These are phyloP conservation scores for Metschnikowia noctiluminum DNA, from an alignment of 805 yeast species.

Conservation along the genomic window DNA sequence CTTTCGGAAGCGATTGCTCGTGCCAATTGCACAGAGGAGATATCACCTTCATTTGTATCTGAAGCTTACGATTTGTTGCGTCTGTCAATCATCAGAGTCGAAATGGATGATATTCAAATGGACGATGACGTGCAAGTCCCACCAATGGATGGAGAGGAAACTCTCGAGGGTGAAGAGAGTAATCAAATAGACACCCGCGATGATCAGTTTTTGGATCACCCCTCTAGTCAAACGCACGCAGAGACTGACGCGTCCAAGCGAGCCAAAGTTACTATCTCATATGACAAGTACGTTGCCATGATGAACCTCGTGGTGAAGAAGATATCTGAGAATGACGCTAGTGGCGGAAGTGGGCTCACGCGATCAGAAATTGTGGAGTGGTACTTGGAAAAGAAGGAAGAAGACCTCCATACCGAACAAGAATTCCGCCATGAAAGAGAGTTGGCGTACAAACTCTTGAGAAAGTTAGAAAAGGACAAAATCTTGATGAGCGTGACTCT, in stretches of 20 bases:
- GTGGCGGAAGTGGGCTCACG: conserved; percentile 57
- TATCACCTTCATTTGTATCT: conserved; percentile 79
- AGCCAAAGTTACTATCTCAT: conserved; percentile 53
- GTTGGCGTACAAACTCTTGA: conserved; percentile 74
- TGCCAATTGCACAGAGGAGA: conserved; percentile 89
- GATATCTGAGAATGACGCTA: conserved; percentile 51
- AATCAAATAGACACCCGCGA: conserved; percentile 3
- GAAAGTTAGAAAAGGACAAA: conserved; percentile 78
- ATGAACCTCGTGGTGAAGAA: conserved; percentile 72
- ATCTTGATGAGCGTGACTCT: conserved; percentile 60
- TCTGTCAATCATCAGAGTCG: conserved; percentile 90
- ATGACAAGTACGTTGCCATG: conserved; percentile 82
- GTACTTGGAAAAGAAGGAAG: conserved; percentile 74
- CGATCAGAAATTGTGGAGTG: conserved; percentile 71
- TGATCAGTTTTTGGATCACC: background rate
- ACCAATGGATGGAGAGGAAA: conserved; percentile 16
- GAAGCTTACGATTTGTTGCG: conserved; percentile 89
- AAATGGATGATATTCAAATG: conserved; percentile 85
- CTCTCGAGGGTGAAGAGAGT: conserved; percentile 19
- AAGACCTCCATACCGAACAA: conserved; percentile 62
- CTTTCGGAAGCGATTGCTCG: conserved; percentile 94
- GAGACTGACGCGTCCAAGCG: conserved; percentile 5
- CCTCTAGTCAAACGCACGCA: background rate
- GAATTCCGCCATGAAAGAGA: conserved; percentile 69
- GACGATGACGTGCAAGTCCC: conserved; percentile 55